Conservation (phyloP, 169 alveolate species). For the Eimeria acervulina region DNA sequence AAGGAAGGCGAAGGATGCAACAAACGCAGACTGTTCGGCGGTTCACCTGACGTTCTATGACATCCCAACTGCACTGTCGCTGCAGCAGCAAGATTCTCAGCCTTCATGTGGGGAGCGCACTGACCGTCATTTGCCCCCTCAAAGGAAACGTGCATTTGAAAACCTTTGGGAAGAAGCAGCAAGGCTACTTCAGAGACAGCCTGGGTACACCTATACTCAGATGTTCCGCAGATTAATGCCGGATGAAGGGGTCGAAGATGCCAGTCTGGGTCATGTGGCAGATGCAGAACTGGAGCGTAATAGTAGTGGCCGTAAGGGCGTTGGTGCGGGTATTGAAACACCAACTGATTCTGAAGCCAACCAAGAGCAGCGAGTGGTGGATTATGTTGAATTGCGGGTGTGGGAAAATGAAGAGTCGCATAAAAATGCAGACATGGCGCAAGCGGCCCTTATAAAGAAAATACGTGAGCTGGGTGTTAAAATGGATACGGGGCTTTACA, state of each 20-base stretch:
- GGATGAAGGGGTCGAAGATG: slow-evolving; percentile 3
- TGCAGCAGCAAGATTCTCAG: not conserved
- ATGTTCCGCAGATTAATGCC: slow-evolving; percentile 23
- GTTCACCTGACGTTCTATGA: slow-evolving; percentile 49
- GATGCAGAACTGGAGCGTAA: not conserved
- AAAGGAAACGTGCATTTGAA: slow-evolving; percentile 38
- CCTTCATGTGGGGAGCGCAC: not conserved
- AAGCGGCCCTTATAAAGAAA: not conserved
- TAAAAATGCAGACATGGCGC: slow-evolving; percentile 16
- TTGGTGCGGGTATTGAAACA: slow-evolving; percentile 56
- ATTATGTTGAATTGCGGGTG: slow-evolving; percentile 69
- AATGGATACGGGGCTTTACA: slow-evolving; percentile 46
- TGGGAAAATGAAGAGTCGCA: slow-evolving; percentile 53
- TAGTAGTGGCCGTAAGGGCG: slow-evolving; percentile 5
- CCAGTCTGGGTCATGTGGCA: not conserved
- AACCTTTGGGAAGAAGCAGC: slow-evolving; percentile 50
- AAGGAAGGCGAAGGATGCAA: slow-evolving; percentile 4
- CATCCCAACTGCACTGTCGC: slow-evolving; percentile 6
- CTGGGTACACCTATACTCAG: slow-evolving; percentile 60
- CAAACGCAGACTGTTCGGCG: slow-evolving; percentile 49
- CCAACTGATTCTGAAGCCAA: not conserved
- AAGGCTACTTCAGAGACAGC: slow-evolving; percentile 60
- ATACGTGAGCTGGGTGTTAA: slow-evolving; percentile 23
- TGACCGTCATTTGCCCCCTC: not conserved
- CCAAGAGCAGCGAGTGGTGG: not conserved